Evolutionary conservation across 176 grass and related monocot species (phyloP).

Genomic region (Musa troglodytarum): DNA sequence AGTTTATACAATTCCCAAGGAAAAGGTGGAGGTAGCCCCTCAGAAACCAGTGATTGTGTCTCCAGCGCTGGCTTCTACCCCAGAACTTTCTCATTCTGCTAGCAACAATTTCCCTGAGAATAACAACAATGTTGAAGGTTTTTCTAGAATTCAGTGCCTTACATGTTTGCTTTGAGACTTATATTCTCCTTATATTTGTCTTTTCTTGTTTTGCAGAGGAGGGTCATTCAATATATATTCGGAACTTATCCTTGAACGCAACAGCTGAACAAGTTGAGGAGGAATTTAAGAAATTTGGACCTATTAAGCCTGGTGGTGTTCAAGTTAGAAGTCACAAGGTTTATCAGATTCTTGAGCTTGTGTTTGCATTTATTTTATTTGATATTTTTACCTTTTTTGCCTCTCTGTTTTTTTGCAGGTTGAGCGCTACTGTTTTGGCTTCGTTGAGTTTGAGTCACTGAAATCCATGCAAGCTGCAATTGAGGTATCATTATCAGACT

Average conservation of each 20-base stretch:
- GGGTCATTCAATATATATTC: constrained; percentile 56
- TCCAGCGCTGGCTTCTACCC: constrained; percentile 8
- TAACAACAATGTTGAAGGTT: constrained; percentile 44
- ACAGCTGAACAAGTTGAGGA: constrained; percentile 57
- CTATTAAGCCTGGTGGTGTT: constrained; percentile 62
- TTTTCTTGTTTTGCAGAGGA: constrained; percentile 11
- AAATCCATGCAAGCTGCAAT: constrained; percentile 56
- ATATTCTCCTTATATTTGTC: not conserved
- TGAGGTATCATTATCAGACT: constrained; percentile 31
- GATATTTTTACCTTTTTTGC: not conserved
- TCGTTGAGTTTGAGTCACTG: constrained; percentile 49
- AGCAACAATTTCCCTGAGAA: constrained; percentile 32
- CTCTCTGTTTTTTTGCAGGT: constrained; percentile 25
- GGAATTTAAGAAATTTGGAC: constrained; percentile 74
- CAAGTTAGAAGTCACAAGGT: constrained; percentile 87
- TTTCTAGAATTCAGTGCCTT: constrained; percentile 13
- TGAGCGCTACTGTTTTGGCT: constrained; percentile 45
- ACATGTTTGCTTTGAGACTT: not conserved
- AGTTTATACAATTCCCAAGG: constrained; percentile 27
- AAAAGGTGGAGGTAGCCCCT: constrained; percentile 24
- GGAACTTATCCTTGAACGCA: constrained; percentile 54
- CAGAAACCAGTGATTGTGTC: constrained; percentile 25
- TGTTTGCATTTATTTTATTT: not conserved
- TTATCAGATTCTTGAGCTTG: constrained; percentile 17
- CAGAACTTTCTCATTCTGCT: constrained; percentile 23